Percentiles rank a stretch among this genome's conserved stretches.
These are phyloP conservation scores for Ammopiptanthus mongolicus DNA, from an alignment of 306 rosid genomes.

Conservation along the genomic window DNA sequence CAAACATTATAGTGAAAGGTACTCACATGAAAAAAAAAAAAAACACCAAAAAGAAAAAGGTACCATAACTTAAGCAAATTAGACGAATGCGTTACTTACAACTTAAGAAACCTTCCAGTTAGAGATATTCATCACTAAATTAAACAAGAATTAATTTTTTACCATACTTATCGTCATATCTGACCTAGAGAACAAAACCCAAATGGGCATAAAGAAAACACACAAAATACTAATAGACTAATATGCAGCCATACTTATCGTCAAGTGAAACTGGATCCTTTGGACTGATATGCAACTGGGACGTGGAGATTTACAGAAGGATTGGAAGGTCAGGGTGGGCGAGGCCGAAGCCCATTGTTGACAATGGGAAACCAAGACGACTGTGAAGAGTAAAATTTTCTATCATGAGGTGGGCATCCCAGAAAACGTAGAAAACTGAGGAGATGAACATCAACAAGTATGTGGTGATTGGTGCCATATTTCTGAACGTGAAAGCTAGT, in stretches of 20 bases:
- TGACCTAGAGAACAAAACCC: too few relatives aligned
- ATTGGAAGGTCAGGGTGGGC: constrained; percentile 17
- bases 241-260: too few relatives aligned
- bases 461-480: constrained; percentile 31
- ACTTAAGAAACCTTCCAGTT: background rate
- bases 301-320: background rate
- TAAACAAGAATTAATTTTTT: background rate
- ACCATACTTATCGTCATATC: too few relatives aligned
- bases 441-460: constrained; percentile 21
- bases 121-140: background rate
- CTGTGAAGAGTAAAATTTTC: background rate
- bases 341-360: background rate
- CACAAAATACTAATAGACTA: too few relatives aligned
- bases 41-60: background rate
- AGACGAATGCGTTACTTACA: background rate
- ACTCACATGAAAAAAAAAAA: too few relatives aligned
- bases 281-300: background rate
- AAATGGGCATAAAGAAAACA: too few relatives aligned
- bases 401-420: background rate
- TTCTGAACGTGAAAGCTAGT: background rate
- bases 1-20: background rate
- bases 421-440: constrained; percentile 17
- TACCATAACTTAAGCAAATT: background rate
- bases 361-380: background rate
- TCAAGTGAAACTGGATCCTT: background rate